These are phyloP conservation scores for Rhodotorula diobovata DNA, from an alignment of 768 basidiomycete genomes.

Conservation along the genomic window DNA sequence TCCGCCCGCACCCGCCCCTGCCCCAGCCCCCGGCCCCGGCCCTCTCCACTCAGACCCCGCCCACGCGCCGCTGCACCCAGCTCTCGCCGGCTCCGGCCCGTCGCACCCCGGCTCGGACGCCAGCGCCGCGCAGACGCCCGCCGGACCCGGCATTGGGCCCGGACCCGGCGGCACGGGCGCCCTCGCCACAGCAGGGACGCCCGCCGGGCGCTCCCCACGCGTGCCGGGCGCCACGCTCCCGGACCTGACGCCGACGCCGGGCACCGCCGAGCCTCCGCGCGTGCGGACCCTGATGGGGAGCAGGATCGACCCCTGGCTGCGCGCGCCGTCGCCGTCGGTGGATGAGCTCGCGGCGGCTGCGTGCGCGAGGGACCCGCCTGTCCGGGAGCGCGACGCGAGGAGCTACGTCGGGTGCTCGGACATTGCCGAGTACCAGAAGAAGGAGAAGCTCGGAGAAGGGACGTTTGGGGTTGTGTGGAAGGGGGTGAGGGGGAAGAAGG, in stretches of 20 bases:
- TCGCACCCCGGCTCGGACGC: too few relatives aligned
- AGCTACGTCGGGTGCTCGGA: constrained; percentile 46
- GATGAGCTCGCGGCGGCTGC: neutral
- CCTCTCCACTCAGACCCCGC: neutral
- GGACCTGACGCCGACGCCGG: neutral
- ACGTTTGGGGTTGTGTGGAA: constrained; percentile 77
- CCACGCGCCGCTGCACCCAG: neutral
- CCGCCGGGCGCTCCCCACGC: neutral
- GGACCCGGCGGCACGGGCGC: too few relatives aligned
- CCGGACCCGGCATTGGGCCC: too few relatives aligned
- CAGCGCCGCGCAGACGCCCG: neutral
- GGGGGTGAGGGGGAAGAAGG: constrained; percentile 1
- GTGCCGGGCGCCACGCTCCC: neutral
- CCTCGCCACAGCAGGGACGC: too few relatives aligned
- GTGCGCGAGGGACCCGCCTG: neutral
- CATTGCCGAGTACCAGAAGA: constrained; percentile 70
- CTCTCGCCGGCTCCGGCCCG: neutral
- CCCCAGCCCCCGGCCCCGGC: neutral
- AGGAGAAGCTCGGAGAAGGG: constrained; percentile 88
- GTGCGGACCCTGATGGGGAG: constrained; percentile 7
- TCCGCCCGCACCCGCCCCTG: neutral
- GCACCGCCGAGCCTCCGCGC: neutral
- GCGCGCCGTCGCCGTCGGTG: neutral
- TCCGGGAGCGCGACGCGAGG: neutral
- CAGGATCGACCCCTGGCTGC: neutral